Evolutionary conservation across 2,329 filamentous ascomycete genomes (phyloP), one percentile per base, ranked within the genome.

Genomic region (Diaporthe australafricana): DNA sequence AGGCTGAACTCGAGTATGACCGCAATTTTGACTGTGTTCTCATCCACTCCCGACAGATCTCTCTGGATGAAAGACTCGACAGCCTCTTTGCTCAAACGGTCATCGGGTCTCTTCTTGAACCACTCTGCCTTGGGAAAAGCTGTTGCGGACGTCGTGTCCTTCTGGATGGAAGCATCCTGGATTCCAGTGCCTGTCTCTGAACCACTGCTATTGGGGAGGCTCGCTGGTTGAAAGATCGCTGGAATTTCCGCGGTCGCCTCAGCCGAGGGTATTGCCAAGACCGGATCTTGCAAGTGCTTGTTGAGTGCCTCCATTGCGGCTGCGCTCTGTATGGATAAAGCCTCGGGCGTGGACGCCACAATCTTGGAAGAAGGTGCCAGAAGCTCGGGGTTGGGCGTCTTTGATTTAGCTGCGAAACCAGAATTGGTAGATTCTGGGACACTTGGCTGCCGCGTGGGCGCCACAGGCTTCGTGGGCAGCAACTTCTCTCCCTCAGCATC

Each of bases 1-100:
- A 83, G 76, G 45, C 80, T 78, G 70, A 83, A 82, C 71, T 81
- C 81, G 40, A 83, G 78, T 9, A 79, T 77, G 9, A 83, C 81
- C 22, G 81, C 81, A 72, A 83, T 78, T 73, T 81, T 79, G 68
- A 76, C 73, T 57, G 71, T 14, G 32, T 77, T 75, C 20, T 78
- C 76, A 6, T 70, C 75, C 38, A 70, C 20, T 68, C 16, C 9
- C 68, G 73, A 63, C 70, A 76, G 9, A 75, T 73, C 42, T 74
- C 74, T 60, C 77, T 78, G 60, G 71, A 73, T 17, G 74, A 77
- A 40, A 70, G 76, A 57, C 70, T 73, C 66, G 22, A 70, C 63
- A 30, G 72, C 66, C 25, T 70, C 55, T 20, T 50, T 66, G 48
- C 40, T 53, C 14, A 62, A 32, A 42, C 66, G 55, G 27, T 38